These are phyloP conservation scores for Entomortierella beljakovae DNA, from an alignment of 192 early-diverging fungal genomes.

Conservation along the genomic window DNA sequence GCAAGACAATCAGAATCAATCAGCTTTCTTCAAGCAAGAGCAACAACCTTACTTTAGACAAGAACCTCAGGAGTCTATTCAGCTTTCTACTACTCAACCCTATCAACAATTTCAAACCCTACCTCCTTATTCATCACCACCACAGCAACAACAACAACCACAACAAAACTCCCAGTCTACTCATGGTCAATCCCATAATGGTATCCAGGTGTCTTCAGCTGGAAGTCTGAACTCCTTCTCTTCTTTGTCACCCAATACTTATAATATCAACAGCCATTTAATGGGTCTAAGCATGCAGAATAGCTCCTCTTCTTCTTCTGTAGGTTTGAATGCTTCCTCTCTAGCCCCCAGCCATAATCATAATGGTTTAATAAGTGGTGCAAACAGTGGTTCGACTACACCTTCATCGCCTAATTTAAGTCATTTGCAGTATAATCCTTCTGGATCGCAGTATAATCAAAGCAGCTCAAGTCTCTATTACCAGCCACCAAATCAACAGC, in stretches of 20 bases:
- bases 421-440: slow-evolving; percentile 29
- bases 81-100: slow-evolving; percentile 19
- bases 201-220: slow-evolving; percentile 18
- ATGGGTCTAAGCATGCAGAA: slow-evolving; percentile 44
- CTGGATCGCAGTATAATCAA: slow-evolving; percentile 26
- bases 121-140: slow-evolving; percentile 4
- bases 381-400: slow-evolving; percentile 45
- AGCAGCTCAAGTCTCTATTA: slow-evolving; percentile 26
- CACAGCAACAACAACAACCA: slow-evolving; percentile 20
- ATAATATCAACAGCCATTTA: slow-evolving; percentile 40
- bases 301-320: slow-evolving; percentile 14
- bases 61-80: slow-evolving; percentile 20
- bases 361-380: slow-evolving; percentile 22
- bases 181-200: slow-evolving; percentile 16
- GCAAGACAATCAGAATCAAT: slow-evolving; percentile 10
- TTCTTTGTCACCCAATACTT: slow-evolving; percentile 32
- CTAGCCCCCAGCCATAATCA: slow-evolving; percentile 3
- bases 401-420: slow-evolving; percentile 40
- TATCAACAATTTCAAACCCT: slow-evolving; percentile 10
- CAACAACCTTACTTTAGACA: slow-evolving; percentile 19
- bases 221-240: slow-evolving; percentile 29
- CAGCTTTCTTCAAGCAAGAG: background rate
- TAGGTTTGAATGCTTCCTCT: slow-evolving; percentile 15
- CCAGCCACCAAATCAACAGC: slow-evolving; percentile 21
- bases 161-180: slow-evolving; percentile 18